Percentiles rank a stretch among this genome's conserved stretches.
Conservation (phyloP, 805 yeast species). For the Kazachstania kunashirensis region DNA sequence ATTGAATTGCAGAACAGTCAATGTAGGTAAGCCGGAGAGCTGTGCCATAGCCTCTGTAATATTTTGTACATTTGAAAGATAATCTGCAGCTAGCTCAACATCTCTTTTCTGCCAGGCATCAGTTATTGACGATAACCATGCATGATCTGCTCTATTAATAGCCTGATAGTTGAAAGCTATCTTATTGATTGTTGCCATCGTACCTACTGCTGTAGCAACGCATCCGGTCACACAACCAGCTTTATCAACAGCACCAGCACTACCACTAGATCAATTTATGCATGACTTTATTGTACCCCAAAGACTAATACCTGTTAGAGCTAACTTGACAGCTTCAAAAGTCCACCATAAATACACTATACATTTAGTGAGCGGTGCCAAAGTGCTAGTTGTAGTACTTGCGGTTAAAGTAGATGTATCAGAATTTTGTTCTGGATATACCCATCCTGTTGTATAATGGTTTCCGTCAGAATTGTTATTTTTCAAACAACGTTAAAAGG, state of each 20-base stretch:
- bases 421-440: background rate
- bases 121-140: background rate
- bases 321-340: background rate
- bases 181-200: background rate
- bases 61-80: background rate
- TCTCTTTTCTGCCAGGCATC: background rate
- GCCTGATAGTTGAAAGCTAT: background rate
- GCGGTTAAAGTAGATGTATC: background rate
- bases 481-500: no score
- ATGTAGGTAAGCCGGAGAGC: background rate
- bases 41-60: background rate
- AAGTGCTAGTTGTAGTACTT: background rate
- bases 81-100: background rate
- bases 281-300: background rate
- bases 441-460: background rate
- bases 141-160: background rate
- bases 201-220: background rate
- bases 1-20: background rate
- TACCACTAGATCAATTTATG: background rate
- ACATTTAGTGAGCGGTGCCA: background rate
- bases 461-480: background rate
- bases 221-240: background rate
- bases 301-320: background rate
- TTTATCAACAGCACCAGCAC: background rate
- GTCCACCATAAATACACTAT: background rate